Conservation (phyloP, 805 yeast genomes). For the Myxozyma geophila region DNA sequence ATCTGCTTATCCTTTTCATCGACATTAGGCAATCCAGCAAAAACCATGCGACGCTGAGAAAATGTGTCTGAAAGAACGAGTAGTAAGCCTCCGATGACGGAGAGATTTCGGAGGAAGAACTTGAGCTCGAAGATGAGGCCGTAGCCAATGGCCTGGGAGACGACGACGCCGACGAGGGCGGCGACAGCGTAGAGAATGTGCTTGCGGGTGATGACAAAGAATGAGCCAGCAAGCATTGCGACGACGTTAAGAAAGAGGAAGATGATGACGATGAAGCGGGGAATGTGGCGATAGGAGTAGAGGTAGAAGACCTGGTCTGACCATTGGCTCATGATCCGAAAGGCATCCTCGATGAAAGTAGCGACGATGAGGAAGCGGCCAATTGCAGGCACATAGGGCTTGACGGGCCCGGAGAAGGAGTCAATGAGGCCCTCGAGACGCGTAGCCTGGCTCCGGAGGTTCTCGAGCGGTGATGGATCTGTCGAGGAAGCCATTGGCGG, state of each 20-base stretch:
- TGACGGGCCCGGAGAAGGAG: constrained; percentile 33
- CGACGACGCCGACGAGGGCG: constrained; percentile 68
- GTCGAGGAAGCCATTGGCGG: constrained; percentile 31
- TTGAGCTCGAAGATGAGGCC: constrained; percentile 81
- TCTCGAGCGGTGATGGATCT: constrained; percentile 35
- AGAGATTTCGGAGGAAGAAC: constrained; percentile 83
- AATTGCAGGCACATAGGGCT: constrained; percentile 68
- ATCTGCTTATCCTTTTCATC: constrained; percentile 67
- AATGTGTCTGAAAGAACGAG: constrained; percentile 86
- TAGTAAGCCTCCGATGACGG: constrained; percentile 89
- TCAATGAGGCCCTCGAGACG: constrained; percentile 36
- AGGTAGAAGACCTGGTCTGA: constrained; percentile 84
- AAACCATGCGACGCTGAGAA: constrained; percentile 62
- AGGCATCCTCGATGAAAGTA: constrained; percentile 87
- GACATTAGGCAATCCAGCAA: constrained; percentile 34
- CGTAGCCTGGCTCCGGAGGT: constrained; percentile 32
- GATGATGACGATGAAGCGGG: constrained; percentile 74
- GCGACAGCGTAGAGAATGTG: constrained; percentile 71
- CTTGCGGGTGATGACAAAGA: constrained; percentile 69
- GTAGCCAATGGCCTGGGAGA: constrained; percentile 83
- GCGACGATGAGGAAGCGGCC: constrained; percentile 92
- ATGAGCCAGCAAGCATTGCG: constrained; percentile 74
- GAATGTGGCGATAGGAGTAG: constrained; percentile 76
- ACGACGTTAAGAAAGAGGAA: constrained; percentile 67
- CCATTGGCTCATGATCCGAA: constrained; percentile 88